A percentile compares a stretch with the other conserved stretches of the same genome.
These are phyloP conservation scores for Psophocarpus tetragonolobus DNA, from an alignment of 306 rosid species.

Conservation along the genomic window DNA sequence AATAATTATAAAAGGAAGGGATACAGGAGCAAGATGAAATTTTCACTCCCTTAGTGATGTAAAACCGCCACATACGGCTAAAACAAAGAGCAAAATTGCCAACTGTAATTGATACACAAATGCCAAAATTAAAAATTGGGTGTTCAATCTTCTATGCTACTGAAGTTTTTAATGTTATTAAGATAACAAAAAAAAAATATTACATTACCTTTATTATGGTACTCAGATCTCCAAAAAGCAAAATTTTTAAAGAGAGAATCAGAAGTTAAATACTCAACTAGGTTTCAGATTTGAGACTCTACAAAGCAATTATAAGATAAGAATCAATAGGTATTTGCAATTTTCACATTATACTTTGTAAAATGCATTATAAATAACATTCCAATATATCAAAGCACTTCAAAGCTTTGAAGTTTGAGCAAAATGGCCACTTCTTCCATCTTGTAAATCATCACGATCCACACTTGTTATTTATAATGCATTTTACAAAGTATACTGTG, in stretches of 20 bases:
- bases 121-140: slow-evolving; percentile 1
- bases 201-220: slow-evolving; percentile 79
- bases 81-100: slow-evolving; percentile 79
- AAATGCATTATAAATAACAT: slow-evolving; percentile 21
- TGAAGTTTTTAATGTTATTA: not conserved
- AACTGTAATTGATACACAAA: slow-evolving; percentile 52
- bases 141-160: not conserved
- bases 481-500: not conserved
- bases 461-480: slow-evolving; percentile 65
- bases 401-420: slow-evolving; percentile 83
- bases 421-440: slow-evolving; percentile 98
- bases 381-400: slow-evolving; percentile 48
- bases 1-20: not conserved
- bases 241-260: slow-evolving; percentile 67
- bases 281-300: slow-evolving; percentile 87
- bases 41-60: not conserved
- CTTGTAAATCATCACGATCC: slow-evolving; percentile 97
- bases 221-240: slow-evolving; percentile 86
- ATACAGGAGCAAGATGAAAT: not conserved
- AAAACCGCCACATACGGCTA: slow-evolving; percentile 80
- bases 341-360: not conserved
- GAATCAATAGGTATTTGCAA: not conserved
- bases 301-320: slow-evolving; percentile 33
- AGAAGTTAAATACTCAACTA: slow-evolving; percentile 97
- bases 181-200: not conserved